phyloP scores from a whole-genome alignment of 2,329 filamentous ascomycete genomes.

The Diaporthe ilicicola region DNA sequence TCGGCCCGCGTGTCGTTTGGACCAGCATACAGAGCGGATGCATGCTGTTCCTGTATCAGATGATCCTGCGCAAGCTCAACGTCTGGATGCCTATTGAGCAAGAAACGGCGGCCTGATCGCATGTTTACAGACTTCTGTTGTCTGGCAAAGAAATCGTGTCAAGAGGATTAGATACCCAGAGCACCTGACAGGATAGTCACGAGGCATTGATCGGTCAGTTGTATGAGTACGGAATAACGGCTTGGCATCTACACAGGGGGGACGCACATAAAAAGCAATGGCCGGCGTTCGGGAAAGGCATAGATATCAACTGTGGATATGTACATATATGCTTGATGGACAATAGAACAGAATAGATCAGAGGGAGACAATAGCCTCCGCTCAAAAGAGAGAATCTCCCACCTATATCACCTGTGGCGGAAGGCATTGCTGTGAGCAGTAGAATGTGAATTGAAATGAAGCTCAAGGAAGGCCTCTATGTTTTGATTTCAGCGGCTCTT shows the following conservation, averaged over 20 bases:
- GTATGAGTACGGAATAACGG: slow-evolving; percentile 29
- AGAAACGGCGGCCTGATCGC: slow-evolving; percentile 22
- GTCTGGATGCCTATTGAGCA: slow-evolving; percentile 46
- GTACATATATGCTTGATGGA: slow-evolving; percentile 14
- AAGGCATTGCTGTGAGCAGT: neutral
- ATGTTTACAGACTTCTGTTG: neutral
- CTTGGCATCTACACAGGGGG: slow-evolving; percentile 31
- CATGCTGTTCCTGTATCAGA: slow-evolving; percentile 96
- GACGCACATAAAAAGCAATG: slow-evolving; percentile 16
- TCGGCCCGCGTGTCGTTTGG: slow-evolving; percentile 93
- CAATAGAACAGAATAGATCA: neutral
- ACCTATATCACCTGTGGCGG: neutral
- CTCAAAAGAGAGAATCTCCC: neutral
- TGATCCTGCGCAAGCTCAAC: slow-evolving; percentile 80
- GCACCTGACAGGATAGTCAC: slow-evolving; percentile 15
- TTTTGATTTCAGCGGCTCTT: slow-evolving; percentile 12
- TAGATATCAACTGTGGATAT: slow-evolving; percentile 23
- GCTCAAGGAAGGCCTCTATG: neutral
- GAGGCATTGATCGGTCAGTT: slow-evolving; percentile 21
- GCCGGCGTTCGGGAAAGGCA: slow-evolving; percentile 29
- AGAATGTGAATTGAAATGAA: neutral
- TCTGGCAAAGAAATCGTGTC: slow-evolving; percentile 5
- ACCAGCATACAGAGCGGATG: slow-evolving; percentile 96
- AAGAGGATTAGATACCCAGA: slow-evolving; percentile 31
- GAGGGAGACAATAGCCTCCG: neutral